Conservation (phyloP, 1,284 basidiomycete genomes). For the Microstroma glucosiphilum region DNA sequence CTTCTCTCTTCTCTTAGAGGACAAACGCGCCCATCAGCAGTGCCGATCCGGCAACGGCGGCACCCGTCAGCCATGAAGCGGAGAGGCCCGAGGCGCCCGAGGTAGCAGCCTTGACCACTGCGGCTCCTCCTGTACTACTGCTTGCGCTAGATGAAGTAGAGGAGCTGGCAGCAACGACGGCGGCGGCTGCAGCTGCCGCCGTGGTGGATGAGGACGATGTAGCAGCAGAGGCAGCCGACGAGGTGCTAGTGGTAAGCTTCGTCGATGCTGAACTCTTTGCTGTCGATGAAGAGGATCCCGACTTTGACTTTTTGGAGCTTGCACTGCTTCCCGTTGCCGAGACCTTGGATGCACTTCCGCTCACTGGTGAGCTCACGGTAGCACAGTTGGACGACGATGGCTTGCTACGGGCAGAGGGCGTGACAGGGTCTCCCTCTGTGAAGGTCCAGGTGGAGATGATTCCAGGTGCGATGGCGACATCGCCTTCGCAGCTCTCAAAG, state of each 20-base stretch:
- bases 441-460: slow-evolving; percentile 32
- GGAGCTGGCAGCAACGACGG: neutral
- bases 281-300: neutral
- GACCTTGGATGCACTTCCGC: neutral
- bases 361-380: slow-evolving; percentile 13
- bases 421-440: slow-evolving; percentile 24
- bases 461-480: slow-evolving; percentile 39
- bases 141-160: neutral
- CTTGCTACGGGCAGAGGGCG: slow-evolving; percentile 21
- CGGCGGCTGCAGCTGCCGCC: neutral
- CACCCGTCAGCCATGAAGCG: neutral
- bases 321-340: neutral
- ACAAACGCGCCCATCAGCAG: neutral
- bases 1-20: neutral
- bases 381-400: slow-evolving; percentile 23
- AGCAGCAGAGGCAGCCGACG: neutral
- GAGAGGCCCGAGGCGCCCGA: neutral
- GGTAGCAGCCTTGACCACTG: neutral
- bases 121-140: neutral
- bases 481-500: slow-evolving; percentile 24
- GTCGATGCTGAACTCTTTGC: slow-evolving; percentile 9
- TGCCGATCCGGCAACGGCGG: neutral
- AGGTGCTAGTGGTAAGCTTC: neutral
- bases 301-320: neutral
- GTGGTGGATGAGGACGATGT: neutral